Evolutionary conservation across 495 filamentous ascomycete species (phyloP), one percentile per base, ranked within the genome.

Genomic region (Xanthoparmelia taractica): DNA sequence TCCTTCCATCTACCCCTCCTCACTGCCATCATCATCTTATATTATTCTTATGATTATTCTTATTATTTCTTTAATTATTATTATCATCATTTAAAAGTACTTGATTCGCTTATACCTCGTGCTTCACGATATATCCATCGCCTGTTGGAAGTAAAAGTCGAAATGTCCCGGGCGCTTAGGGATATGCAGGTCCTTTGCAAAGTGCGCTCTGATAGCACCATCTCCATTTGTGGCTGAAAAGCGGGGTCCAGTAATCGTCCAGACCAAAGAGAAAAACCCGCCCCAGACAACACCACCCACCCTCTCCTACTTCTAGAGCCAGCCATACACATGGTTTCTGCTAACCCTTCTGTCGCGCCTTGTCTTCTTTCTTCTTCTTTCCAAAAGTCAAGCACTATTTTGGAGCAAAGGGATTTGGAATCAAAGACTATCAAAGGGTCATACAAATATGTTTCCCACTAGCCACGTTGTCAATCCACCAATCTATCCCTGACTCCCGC

Each of bases 151-250:
- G 31, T 10, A 10, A 54, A 33, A 33, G 10, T 36, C n/a, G n/a
- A 1, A 31, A 31, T 17, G 6, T n/a, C 29, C 50, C 50, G 50
- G 50, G 50, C 50, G 50, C 50, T 54, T 54, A 54, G 23, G 47
- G 47, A 33, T 54, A 54, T 33, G 50, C 50, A 54, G 50, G 50
- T 54, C 50, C 50, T 54, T n/a, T 8, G 6, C 18, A 54, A 54
- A 54, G 27, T 54, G 29, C 29, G 15, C 15, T 54, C 12, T 54
- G 50, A 54, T 54, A 8, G 50, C 29, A 33, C 50, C 50, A 54
- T 29, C 15, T 27, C 4, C 18, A 8, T 33, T 20, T 13, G 29
- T 54, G 29, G 50, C 50, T 54, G 29, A 54, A n/a, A 54, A 54
- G 50, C 17, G 50, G 50, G 50, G 50, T 17, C 50, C 13, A 20